Base-by-base conservation (phyloP, 495 filamentous ascomycete genomes). In the Podospora pseudocomata region DNA sequence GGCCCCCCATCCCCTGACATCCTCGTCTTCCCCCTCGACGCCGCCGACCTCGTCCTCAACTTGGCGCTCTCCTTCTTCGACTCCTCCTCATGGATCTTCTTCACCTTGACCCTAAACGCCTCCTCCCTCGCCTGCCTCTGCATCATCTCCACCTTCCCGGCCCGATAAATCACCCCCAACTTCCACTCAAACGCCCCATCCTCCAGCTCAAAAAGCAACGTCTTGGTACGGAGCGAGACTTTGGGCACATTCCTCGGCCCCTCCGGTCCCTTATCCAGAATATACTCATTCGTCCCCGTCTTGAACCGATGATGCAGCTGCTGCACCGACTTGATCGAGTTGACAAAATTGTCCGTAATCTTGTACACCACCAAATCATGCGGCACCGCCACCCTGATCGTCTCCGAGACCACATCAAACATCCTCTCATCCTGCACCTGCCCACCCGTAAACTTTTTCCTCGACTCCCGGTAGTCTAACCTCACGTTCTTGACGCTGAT, bases 111-210 rank as follows among this genome's bases (percentile, higher is more conserved):
- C 5, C 87, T 79, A 79, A 94, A 98, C 0, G 95, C 94, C 57
- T 96, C 92, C 78, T 97, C 92, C 27, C 95, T 86, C 15, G 94
- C 94, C 67, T 94, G 80, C 16, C 95, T 86, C 74, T 97, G 94
- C 74, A 88, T 86, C 79, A 97, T 92, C 73, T 99, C 95, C 61
- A 92, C 81, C 26, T 96, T 80, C 2, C 96, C 95, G 23, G 90
- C 85, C 5, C 94, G 88, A 72, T 98, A 98, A 60, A 98, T 99
- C 71, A 89, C 86, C 0, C 92, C 91, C 23, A 99, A 84, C 73
- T 97, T 97, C 90, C 94, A 97, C 75, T 99, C 95, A 74, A 99
- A 99, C 1, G 92, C 89, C 63, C 95, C 93, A 77, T 99, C 95
- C 78, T 99, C 95, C 60, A 99, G 81, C 68, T 97, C 92, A 67